Percentiles rank a stretch among this genome's conserved stretches.
phyloP scores from a whole-genome alignment of 225 moss, liverwort and hornwort species.

The Thuidium tamariscinum region DNA sequence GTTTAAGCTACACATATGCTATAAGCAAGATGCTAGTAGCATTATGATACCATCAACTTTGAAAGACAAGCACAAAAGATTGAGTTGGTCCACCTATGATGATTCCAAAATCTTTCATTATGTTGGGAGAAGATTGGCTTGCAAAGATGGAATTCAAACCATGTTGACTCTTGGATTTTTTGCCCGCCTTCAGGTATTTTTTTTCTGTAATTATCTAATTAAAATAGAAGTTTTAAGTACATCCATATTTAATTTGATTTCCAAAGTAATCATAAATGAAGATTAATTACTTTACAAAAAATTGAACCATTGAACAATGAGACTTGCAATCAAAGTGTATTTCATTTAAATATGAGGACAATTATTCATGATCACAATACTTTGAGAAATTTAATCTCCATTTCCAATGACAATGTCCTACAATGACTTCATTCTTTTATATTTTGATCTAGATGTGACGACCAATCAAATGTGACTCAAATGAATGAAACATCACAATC shows the following conservation, averaged over 20 bases:
- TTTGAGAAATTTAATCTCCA: no score
- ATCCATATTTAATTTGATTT: accelerated
- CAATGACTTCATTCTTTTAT: no score
- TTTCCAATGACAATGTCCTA: no score
- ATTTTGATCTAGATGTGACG: no score
- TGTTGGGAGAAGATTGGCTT: background rate
- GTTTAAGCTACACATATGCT: background rate
- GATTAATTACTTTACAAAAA: accelerated
- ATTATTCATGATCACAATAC: no score
- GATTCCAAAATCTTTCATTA: accelerated
- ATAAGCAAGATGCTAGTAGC: background rate
- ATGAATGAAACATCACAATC: no score
- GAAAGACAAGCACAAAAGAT: background rate
- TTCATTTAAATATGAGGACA: no score
- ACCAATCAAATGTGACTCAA: no score
- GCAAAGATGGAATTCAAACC: background rate
- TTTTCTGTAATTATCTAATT: accelerated
- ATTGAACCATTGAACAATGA: no score
- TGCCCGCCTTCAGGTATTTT: background rate
- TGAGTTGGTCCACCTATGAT: background rate
- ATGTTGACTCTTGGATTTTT: background rate
- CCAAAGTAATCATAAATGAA: background rate
- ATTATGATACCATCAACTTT: background rate
- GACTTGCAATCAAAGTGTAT: no score
- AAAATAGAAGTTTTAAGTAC: accelerated